Evolutionary conservation across 2,329 filamentous ascomycete species (phyloP).

Genomic region (Atkinsonella hypoxylon): DNA sequence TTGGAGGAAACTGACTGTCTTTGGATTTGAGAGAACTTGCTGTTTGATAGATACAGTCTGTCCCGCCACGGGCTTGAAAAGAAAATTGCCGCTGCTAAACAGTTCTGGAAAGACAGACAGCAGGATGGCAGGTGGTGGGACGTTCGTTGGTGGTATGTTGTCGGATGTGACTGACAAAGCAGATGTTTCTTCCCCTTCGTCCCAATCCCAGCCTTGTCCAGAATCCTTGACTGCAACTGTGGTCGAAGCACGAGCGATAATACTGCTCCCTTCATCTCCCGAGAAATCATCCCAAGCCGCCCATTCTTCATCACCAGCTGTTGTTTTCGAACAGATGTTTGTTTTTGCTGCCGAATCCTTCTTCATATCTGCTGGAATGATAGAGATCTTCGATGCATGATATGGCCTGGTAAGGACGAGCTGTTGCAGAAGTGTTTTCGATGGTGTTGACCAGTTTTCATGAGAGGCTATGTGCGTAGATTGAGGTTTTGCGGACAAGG

Average conservation of each 20-base stretch:
- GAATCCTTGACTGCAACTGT: slow-evolving; percentile 14
- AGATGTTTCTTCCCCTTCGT: slow-evolving; percentile 25
- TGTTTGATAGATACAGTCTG: slow-evolving; percentile 47
- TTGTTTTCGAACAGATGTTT: slow-evolving; percentile 2
- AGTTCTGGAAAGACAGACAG: slow-evolving; percentile 64
- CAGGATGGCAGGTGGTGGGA: slow-evolving; percentile 77
- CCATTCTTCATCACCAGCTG: slow-evolving; percentile 34
- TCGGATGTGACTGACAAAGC: slow-evolving; percentile 11
- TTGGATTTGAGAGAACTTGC: slow-evolving; percentile 49
- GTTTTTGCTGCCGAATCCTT: slow-evolving; percentile 6
- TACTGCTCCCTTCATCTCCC: slow-evolving; percentile 7
- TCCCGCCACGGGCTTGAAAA: slow-evolving; percentile 54
- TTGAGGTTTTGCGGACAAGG: slow-evolving; percentile 27
- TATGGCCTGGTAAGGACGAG: slow-evolving; percentile 14
- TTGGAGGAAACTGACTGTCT: slow-evolving; percentile 49
- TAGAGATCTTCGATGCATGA: not conserved
- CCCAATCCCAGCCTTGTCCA: slow-evolving; percentile 37
- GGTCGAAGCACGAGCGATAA: slow-evolving; percentile 9
- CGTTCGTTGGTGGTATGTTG: slow-evolving; percentile 63
- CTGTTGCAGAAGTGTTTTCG: slow-evolving; percentile 34
- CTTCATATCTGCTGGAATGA: not conserved
- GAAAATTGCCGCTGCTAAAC: slow-evolving; percentile 51
- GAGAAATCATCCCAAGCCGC: slow-evolving; percentile 37
- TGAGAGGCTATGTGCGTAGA: slow-evolving; percentile 41
- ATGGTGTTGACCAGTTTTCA: slow-evolving; percentile 40